These are phyloP conservation scores for Allium sativum DNA, from an alignment of 106 monocot species.

Conservation along the genomic window DNA sequence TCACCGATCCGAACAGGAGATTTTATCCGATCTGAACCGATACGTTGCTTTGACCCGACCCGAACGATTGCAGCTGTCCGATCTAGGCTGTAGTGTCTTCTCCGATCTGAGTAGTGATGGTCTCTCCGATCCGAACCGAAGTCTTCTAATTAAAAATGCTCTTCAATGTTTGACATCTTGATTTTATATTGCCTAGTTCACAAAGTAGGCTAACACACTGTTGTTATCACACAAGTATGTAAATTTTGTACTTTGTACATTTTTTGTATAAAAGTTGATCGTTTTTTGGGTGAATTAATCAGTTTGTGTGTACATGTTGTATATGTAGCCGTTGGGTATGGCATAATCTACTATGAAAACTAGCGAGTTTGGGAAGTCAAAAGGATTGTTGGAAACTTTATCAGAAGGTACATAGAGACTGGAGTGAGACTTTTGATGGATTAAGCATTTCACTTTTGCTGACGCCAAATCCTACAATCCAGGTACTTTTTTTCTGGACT, in stretches of 20 bases:
- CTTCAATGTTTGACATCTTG: no score
- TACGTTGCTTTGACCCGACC: no score
- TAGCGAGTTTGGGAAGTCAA: constrained; percentile 88
- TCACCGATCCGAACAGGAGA: no score
- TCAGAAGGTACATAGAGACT: constrained; percentile 55
- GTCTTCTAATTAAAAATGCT: no score
- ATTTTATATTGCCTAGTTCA: no score
- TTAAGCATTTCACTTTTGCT: constrained; percentile 81
- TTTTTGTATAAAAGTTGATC: background rate
- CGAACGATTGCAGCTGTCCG: no score
- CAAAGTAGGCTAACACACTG: no score
- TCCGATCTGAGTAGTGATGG: no score
- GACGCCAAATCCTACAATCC: constrained; percentile 89
- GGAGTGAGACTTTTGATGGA: constrained; percentile 84
- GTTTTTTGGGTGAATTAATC: background rate
- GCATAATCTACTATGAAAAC: constrained; percentile 98
- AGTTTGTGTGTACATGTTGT: constrained; percentile 10
- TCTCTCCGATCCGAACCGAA: no score
- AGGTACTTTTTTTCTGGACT: constrained; percentile 32
- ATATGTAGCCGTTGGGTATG: constrained; percentile 75
- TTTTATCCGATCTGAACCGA: no score
- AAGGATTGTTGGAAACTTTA: constrained; percentile 73
- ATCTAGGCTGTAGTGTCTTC: no score
- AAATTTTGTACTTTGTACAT: background rate
- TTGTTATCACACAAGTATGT: constrained; percentile 76